Evolutionary conservation across 208 protist genomes (phyloP), one percentile per base, ranked within the genome.

Genomic region (Giardia duodenalis): DNA sequence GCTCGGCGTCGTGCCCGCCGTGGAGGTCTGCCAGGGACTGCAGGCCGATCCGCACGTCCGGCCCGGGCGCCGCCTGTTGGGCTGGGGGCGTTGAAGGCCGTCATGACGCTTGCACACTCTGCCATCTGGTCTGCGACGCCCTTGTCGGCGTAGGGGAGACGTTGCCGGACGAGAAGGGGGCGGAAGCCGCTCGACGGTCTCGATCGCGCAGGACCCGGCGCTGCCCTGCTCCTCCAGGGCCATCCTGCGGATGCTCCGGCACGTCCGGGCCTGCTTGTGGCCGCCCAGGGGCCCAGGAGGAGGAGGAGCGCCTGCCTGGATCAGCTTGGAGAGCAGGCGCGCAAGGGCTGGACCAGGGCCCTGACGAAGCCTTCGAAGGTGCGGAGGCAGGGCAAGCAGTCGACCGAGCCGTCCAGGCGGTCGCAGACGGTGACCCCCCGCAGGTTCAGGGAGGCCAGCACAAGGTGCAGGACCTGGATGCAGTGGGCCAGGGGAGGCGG

Each of bases 171-270:
- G 44, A 19, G 19, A 19, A 45, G 86, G 86, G 3, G 86, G 22
- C 44, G 86, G 86, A 45, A 89, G 86, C 44, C 86, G 4, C 44
- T 89, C 44, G 42, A 89, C 86, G 44, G 86, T 46, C 42, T 89
- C 44, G 4, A 19, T 19, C 39, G 4, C 86, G 42, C 4, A 46
- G 4, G 4, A 45, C 44, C 3, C 4, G 22, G 4, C 10, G 42
- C 4, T 42, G 4, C 4, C 86, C 4, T 19, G 10, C 4, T 19
- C 10, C 44, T 45, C 44, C 4, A 46, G 4, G 3, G 42, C 22
- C 19, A 42, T 19, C 86, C 44, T 89, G 19, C 4, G 44, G 19
- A 46, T 30, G 30, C 57, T n/a, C n/a, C n/a, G 57, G 57, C 57
- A 76, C 57, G 10, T 76, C 10, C 57, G 57, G 10, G 57, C 57